These are phyloP conservation scores for Graphilbum fragrans DNA, from an alignment of 2,329 filamentous ascomycete genomes.

Conservation along the genomic window DNA sequence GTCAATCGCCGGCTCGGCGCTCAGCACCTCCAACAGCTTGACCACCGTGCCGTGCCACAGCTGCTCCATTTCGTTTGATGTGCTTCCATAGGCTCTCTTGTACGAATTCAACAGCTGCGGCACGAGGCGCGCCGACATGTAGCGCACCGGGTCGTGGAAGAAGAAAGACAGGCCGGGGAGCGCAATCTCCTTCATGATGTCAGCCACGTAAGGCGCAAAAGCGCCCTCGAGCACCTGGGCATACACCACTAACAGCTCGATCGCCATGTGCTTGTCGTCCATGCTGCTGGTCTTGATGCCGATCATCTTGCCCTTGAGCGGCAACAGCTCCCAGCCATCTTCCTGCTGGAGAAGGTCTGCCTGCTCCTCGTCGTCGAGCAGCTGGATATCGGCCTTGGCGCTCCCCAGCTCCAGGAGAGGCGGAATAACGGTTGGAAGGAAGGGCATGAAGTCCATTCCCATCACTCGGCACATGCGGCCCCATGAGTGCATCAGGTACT, in stretches of 20 bases:
- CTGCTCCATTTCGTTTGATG: constrained; percentile 65
- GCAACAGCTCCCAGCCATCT: constrained; percentile 94
- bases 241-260: constrained; percentile 94
- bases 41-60: constrained; percentile 80
- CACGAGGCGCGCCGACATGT: constrained; percentile 88
- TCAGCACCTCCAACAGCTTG: constrained; percentile 86
- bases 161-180: constrained; percentile 92
- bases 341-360: constrained; percentile 87
- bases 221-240: constrained; percentile 87
- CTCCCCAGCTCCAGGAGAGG: constrained; percentile 82
- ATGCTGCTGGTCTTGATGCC: constrained; percentile 94
- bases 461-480: constrained; percentile 96
- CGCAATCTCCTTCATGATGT: constrained; percentile 95
- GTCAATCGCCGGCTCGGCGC: constrained; percentile 88
- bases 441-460: constrained; percentile 81
- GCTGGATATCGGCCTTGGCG: constrained; percentile 93
- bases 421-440: constrained; percentile 86
- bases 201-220: constrained; percentile 82
- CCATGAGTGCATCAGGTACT: constrained; percentile 98
- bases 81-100: constrained; percentile 78
- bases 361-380: constrained; percentile 90
- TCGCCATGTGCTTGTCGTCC: constrained; percentile 99
- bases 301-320: constrained; percentile 94
- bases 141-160: constrained; percentile 95
- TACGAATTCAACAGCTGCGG: constrained; percentile 87